These are phyloP conservation scores for Hapsidospora chrysogenum DNA, from an alignment of 495 filamentous ascomycete species.

Conservation along the genomic window DNA sequence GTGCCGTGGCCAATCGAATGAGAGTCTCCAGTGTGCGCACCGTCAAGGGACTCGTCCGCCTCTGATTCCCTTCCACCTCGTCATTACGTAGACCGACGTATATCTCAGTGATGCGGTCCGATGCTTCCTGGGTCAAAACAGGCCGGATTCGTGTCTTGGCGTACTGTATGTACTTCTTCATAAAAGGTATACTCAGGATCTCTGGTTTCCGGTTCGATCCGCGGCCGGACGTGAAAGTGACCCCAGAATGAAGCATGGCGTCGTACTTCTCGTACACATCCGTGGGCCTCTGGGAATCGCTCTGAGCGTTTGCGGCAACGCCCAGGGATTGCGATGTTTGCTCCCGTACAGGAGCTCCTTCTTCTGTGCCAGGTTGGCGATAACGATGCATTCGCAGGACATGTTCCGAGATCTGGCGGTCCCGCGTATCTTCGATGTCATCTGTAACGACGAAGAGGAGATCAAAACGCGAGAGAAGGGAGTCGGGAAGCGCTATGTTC, in stretches of 20 bases:
- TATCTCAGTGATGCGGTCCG: conserved; percentile 80
- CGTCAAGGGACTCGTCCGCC: conserved; percentile 87
- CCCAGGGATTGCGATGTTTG: conserved; percentile 70
- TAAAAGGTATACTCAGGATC: conserved; percentile 94
- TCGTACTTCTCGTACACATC: conserved; percentile 97
- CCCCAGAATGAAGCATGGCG: conserved; percentile 84
- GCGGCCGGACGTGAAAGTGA: conserved; percentile 56
- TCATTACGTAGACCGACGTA: conserved; percentile 93
- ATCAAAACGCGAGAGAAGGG: conserved; percentile 96
- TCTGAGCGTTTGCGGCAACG: conserved; percentile 69
- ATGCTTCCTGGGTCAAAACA: conserved; percentile 78
- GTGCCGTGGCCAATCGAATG: conserved; percentile 90
- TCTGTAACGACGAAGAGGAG: conserved; percentile 95
- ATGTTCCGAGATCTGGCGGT: conserved; percentile 87
- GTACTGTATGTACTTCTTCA: conserved; percentile 99
- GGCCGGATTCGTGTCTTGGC: conserved; percentile 88
- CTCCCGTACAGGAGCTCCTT: conserved; percentile 89
- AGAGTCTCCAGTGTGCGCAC: conserved; percentile 94
- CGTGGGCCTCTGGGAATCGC: conserved; percentile 51
- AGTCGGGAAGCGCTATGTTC: conserved; percentile 96
- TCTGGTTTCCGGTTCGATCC: conserved; percentile 61
- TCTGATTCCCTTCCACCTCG: conserved; percentile 83
- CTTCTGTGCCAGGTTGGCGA: conserved; percentile 83
- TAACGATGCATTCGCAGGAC: conserved; percentile 97
- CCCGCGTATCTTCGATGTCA: conserved; percentile 84